Evolutionary conservation across 163 green algal genomes (phyloP).

Genomic region (Scenedesmus sp.): DNA sequence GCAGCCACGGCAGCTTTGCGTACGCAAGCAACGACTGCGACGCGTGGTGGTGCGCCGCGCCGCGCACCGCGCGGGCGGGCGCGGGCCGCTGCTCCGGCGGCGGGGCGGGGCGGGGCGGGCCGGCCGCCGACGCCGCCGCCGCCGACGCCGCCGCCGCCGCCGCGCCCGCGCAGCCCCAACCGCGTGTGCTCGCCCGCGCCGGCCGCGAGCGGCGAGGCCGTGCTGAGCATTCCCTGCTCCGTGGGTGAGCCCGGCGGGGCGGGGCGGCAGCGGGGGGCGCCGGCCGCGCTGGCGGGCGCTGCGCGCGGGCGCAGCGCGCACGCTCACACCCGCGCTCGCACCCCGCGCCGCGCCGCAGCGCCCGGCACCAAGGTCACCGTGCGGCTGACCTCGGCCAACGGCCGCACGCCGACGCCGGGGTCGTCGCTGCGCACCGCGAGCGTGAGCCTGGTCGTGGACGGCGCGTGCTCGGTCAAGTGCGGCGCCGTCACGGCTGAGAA

Average conservation of each 20-base stretch:
- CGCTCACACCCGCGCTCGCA: too few species aligned
- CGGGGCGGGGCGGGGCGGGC: too few species aligned
- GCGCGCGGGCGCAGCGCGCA: too few species aligned
- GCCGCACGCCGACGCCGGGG: slow-evolving; percentile 6
- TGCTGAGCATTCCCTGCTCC: slow-evolving; percentile 12
- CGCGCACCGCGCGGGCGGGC: too few species aligned
- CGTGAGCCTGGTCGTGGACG: not conserved
- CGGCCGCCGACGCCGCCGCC: too few species aligned
- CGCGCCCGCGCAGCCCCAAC: slow-evolving; percentile 19
- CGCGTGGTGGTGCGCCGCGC: slow-evolving; percentile 38
- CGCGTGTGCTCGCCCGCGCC: slow-evolving; percentile 20
- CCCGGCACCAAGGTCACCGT: slow-evolving; percentile 3
- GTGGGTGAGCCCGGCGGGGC: too few species aligned
- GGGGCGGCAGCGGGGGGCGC: too few species aligned
- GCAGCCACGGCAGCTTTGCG: slow-evolving; percentile 17
- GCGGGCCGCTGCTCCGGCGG: too few species aligned
- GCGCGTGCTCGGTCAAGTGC: slow-evolving; percentile 9
- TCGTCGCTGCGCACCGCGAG: not conserved
- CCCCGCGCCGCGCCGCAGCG: too few species aligned
- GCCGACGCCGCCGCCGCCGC: too few species aligned
- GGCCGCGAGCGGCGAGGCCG: not conserved
- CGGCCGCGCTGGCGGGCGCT: too few species aligned
- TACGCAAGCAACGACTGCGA: slow-evolving; percentile 20
- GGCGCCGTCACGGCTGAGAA: not conserved
- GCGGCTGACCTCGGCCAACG: slow-evolving; percentile 20